phyloP scores from a whole-genome alignment of 1,284 basidiomycete species.

The Irpex sp. region DNA sequence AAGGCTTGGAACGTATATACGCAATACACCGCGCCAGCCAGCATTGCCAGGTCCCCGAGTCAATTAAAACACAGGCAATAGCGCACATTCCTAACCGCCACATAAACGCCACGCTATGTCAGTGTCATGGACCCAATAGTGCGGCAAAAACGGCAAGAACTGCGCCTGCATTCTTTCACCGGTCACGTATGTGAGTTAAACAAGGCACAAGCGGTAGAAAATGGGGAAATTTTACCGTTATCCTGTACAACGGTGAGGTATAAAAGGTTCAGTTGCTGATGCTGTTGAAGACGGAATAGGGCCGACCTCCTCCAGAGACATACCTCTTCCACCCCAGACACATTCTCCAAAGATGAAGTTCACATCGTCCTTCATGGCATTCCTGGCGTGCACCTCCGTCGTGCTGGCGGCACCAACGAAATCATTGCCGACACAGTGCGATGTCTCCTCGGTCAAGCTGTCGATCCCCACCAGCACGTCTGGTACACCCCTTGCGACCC shows the following conservation, averaged over 20 bases:
- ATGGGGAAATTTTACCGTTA: too few relatives aligned
- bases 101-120: neutral
- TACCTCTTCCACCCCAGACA: neutral
- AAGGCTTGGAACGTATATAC: neutral
- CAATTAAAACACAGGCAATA: neutral
- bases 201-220: too few relatives aligned
- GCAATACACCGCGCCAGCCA: neutral
- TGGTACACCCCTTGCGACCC: slow-evolving; percentile 5
- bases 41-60: neutral
- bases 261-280: neutral
- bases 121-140: neutral
- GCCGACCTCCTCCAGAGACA: neutral
- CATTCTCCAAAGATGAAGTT: slow-evolving; percentile 3
- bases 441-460: slow-evolving; percentile 7
- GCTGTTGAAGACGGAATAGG: neutral
- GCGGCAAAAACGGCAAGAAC: neutral
- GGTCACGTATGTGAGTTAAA: neutral
- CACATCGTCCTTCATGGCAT: slow-evolving; percentile 3
- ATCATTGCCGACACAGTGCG: slow-evolving; percentile 5
- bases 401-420: slow-evolving; percentile 7
- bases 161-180: neutral
- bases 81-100: neutral
- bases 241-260: too few relatives aligned
- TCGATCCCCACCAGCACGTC: slow-evolving; percentile 4
- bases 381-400: slow-evolving; percentile 2